A percentile compares a stretch with the other conserved stretches of the same genome.
phyloP scores from a whole-genome alignment of 805 yeast genomes.

The Peterozyma xylosa region DNA sequence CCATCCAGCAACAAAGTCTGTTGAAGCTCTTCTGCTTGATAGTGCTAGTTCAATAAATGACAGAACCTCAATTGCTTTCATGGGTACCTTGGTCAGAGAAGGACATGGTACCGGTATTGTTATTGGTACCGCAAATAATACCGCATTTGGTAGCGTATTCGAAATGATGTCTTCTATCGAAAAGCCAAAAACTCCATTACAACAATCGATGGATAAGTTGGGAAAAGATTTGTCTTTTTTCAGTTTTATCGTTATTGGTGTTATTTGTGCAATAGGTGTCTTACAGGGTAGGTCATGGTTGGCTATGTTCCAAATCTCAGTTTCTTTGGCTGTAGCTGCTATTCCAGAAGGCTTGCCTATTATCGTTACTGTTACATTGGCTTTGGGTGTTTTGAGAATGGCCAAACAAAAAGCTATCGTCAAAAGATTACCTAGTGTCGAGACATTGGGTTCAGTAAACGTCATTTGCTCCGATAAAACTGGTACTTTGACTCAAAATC shows the following conservation, averaged over 20 bases:
- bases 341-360: constrained; percentile 98
- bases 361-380: constrained; percentile 94
- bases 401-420: constrained; percentile 92
- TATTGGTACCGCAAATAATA: constrained; percentile 79
- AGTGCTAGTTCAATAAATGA: constrained; percentile 51
- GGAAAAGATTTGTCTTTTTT: constrained; percentile 85
- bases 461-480: constrained; percentile 92
- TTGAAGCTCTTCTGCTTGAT: constrained; percentile 33
- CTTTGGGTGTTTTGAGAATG: constrained; percentile 94
- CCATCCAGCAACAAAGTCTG: constrained; percentile 68
- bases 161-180: constrained; percentile 93
- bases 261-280: constrained; percentile 87
- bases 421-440: constrained; percentile 89
- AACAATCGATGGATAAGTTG: constrained; percentile 88
- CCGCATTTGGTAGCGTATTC: constrained; percentile 92
- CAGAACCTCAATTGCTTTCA: constrained; percentile 76
- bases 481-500: constrained; percentile 84
- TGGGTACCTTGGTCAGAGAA: constrained; percentile 96
- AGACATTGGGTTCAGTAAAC: constrained; percentile 89
- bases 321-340: constrained; percentile 97
- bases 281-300: constrained; percentile 92
- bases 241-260: constrained; percentile 81
- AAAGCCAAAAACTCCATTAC: constrained; percentile 97
- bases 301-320: constrained; percentile 97
- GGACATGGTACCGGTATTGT: constrained; percentile 95